Evolutionary conservation across 2,329 filamentous ascomycete species (phyloP).

Genomic region (Nemania abortiva): DNA sequence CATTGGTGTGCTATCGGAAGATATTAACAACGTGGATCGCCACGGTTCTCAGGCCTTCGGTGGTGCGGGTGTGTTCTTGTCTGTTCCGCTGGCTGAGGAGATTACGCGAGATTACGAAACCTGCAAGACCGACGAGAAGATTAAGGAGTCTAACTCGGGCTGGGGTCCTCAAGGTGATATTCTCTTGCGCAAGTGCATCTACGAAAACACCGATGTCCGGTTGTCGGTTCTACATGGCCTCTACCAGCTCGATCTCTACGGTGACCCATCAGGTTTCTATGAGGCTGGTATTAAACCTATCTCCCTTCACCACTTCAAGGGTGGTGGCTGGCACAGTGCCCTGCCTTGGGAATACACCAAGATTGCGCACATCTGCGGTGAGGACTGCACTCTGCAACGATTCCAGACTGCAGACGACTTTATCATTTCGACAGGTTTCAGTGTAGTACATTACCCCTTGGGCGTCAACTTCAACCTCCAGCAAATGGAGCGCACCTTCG

Average conservation of each 20-base stretch:
- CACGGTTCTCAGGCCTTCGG: slow-evolving; percentile 74
- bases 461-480: slow-evolving; percentile 63
- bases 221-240: slow-evolving; percentile 68
- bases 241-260: slow-evolving; percentile 71
- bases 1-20: slow-evolving; percentile 72
- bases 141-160: slow-evolving; percentile 66
- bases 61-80: slow-evolving; percentile 73
- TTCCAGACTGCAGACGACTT: slow-evolving; percentile 67
- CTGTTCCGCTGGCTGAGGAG: slow-evolving; percentile 61
- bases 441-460: slow-evolving; percentile 67
- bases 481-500: slow-evolving; percentile 67
- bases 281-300: slow-evolving; percentile 71
- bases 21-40: slow-evolving; percentile 68
- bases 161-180: slow-evolving; percentile 73
- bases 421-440: slow-evolving; percentile 70
- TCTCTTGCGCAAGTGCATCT: slow-evolving; percentile 72
- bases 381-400: slow-evolving; percentile 70
- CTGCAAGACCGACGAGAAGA: slow-evolving; percentile 64
- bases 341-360: slow-evolving; percentile 68
- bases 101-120: slow-evolving; percentile 60
- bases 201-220: slow-evolving; percentile 70
- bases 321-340: slow-evolving; percentile 67
- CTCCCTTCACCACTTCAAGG: slow-evolving; percentile 74
- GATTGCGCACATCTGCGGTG: slow-evolving; percentile 69
- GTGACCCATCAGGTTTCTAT: slow-evolving; percentile 73